Base-by-base conservation (phyloP, 164 flowering plant species). In the Litsea cubeba region DNA sequence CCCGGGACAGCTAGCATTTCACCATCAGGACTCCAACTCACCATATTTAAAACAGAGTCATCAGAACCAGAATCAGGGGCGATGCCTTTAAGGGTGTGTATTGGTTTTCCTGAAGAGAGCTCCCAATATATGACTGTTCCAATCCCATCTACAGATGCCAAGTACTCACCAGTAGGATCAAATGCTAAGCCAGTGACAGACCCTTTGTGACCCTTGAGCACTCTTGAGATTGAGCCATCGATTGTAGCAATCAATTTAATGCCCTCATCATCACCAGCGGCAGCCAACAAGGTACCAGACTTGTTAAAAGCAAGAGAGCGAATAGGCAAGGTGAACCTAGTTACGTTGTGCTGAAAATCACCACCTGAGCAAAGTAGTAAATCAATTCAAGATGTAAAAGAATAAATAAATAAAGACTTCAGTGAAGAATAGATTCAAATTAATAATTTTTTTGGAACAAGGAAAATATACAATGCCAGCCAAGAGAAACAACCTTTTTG, bases 221-320 rank as follows among this genome's bases (percentile, higher is more conserved):
- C 97, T 81, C 98, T 89, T 0, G 92, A 88, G 69, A 96, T 91
- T 23, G 98, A 84, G 58, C 94, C 97, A 85, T 96, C 99, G 78
- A 96, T 83, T 14, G 97, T 91, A 65, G 95, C 89, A 32, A 96
- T 89, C 71, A 96, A 87, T 77, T 94, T 96, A 75, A 94, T 94
- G 14, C 97, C 99, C 70, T 96, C 98, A 78, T 92, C 98, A 79
- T 96, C 99, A 66, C 99, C 99, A 73, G 92, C 99, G 71, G 97
- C 97, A 76, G 95, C 98, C 79, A 96, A 82, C 84, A 94, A 79
- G 78, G 91, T 92, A 17, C 98, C 99, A 1, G 94, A 89, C 72
- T 86, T 90, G 80, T 91, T 96, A 76, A 94, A 96, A 26, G 91
- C 89, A 83, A 94, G 87, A 65, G 81, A 78, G 25, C 96, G 97